Conservation (phyloP, 306 rosid genomes). For the Pueraria montana region DNA sequence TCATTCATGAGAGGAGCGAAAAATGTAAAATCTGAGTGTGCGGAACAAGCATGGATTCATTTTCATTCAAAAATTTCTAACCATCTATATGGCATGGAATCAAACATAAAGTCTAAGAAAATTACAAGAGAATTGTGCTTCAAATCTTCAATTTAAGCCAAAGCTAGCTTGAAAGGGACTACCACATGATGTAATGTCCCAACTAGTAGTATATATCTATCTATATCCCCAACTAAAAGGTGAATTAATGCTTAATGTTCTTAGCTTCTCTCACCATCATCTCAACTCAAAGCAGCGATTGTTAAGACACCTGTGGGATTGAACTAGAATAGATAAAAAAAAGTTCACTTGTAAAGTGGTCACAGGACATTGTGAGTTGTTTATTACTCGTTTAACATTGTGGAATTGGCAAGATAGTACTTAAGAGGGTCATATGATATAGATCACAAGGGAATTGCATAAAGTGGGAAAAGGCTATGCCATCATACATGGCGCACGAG, state of each 20-base stretch:
- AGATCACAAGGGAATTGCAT: slow-evolving; percentile 21
- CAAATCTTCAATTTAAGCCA: slow-evolving; percentile 49
- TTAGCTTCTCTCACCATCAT: slow-evolving; percentile 12
- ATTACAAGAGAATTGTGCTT: slow-evolving; percentile 23
- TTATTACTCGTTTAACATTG: not conserved
- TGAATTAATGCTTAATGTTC: slow-evolving; percentile 15
- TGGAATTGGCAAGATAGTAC: slow-evolving; percentile 1
- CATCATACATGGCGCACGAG: slow-evolving; percentile 37
- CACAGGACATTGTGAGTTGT: not conserved
- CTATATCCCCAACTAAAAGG: slow-evolving; percentile 40
- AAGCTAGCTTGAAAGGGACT: slow-evolving; percentile 43
- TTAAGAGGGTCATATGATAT: slow-evolving; percentile 7
- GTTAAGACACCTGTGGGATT: not conserved
- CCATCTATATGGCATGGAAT: not conserved
- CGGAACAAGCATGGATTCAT: not conserved
- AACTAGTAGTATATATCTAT: slow-evolving; percentile 7
- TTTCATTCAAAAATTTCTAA: not conserved
- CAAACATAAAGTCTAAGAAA: slow-evolving; percentile 3
- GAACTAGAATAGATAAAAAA: slow-evolving; percentile 1
- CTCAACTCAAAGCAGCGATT: not conserved
- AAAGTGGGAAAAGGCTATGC: slow-evolving; percentile 32
- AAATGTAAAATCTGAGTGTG: not conserved
- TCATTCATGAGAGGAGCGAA: not conserved
- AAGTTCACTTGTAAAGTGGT: not conserved
- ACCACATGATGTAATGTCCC: slow-evolving; percentile 38